These are phyloP conservation scores for Quercus lobata DNA, from an alignment of 331 rosid genomes.

Conservation along the genomic window DNA sequence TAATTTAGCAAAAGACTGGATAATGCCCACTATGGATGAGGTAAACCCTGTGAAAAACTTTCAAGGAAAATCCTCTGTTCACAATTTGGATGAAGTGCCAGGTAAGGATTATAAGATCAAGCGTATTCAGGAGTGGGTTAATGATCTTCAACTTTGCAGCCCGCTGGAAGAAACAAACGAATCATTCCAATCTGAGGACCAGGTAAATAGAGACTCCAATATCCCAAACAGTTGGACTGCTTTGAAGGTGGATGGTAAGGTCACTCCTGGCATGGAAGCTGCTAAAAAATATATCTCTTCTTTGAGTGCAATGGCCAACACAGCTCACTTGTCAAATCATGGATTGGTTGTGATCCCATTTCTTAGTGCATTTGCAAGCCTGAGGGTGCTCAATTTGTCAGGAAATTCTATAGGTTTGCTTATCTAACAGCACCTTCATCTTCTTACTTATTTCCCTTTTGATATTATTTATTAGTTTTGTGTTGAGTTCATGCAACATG, in stretches of 20 bases:
- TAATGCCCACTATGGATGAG: conserved; percentile 48
- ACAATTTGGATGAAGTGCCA: conserved; percentile 32
- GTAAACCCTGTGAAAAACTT: conserved; percentile 21
- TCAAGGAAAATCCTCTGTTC: conserved; percentile 39
- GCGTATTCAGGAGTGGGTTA: conserved; percentile 92
- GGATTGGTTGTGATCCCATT: conserved; percentile 87
- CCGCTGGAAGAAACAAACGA: conserved; percentile 53
- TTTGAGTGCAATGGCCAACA: conserved; percentile 56
- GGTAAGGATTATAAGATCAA: conserved; percentile 56
- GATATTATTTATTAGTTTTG: neutral
- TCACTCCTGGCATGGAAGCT: conserved; percentile 75
- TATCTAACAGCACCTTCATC: conserved; percentile 17
- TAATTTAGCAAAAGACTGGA: conserved; percentile 63
- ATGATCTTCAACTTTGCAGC: conserved; percentile 58
- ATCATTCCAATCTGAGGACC: conserved; percentile 29
- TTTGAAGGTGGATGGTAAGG: conserved; percentile 42
- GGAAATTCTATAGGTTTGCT: conserved; percentile 82
- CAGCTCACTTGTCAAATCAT: conserved; percentile 79
- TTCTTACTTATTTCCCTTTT: neutral
- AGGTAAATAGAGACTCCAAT: conserved; percentile 29
- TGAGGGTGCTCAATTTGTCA: conserved; percentile 79
- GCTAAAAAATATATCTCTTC: conserved; percentile 85
- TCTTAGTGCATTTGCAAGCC: conserved; percentile 74
- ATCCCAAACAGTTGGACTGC: conserved; percentile 23
- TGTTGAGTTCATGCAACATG: neutral